Percentiles rank a stretch among this genome's conserved stretches.
phyloP scores from a whole-genome alignment of 331 rosid species.

The Quercus tomentella region DNA sequence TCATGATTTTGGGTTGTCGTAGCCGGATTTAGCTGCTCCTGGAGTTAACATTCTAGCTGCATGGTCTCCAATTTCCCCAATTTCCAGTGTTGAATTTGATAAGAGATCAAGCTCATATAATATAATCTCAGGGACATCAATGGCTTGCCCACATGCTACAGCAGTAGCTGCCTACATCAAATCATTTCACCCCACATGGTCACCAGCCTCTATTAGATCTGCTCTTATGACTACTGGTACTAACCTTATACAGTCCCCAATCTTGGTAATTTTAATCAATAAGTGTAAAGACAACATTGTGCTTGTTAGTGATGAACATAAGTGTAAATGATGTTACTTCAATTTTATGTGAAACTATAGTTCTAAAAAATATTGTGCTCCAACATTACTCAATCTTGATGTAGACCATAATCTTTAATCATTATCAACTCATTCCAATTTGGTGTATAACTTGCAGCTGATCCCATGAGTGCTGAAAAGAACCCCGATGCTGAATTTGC shows the following conservation, averaged over 20 bases:
- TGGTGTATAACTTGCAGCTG: not conserved
- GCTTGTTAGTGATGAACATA: too few species aligned
- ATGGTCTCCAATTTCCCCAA: not conserved
- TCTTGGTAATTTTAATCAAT: not conserved
- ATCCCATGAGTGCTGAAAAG: not conserved
- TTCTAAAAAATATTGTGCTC: too few species aligned
- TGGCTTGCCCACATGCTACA: constrained; percentile 20
- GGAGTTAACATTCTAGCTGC: constrained; percentile 26
- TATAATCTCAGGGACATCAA: constrained; percentile 10
- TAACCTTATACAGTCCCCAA: not conserved
- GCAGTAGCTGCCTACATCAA: constrained; percentile 15
- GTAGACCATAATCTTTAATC: not conserved
- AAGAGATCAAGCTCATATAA: not conserved
- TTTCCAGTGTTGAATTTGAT: not conserved
- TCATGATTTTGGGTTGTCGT: not conserved
- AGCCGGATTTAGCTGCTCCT: constrained; percentile 35
- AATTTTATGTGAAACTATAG: too few species aligned
- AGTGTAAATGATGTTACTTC: too few species aligned
- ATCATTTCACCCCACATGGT: constrained; percentile 14
- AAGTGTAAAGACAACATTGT: too few species aligned
- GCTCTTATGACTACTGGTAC: constrained; percentile 25
- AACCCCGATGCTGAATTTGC: constrained; percentile 28
- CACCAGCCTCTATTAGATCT: constrained; percentile 13
- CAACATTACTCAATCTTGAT: too few species aligned
- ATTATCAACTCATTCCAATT: not conserved